Evolutionary conservation across 495 filamentous ascomycete species (phyloP).

Genomic region (Aspergillus olivimuriae): DNA sequence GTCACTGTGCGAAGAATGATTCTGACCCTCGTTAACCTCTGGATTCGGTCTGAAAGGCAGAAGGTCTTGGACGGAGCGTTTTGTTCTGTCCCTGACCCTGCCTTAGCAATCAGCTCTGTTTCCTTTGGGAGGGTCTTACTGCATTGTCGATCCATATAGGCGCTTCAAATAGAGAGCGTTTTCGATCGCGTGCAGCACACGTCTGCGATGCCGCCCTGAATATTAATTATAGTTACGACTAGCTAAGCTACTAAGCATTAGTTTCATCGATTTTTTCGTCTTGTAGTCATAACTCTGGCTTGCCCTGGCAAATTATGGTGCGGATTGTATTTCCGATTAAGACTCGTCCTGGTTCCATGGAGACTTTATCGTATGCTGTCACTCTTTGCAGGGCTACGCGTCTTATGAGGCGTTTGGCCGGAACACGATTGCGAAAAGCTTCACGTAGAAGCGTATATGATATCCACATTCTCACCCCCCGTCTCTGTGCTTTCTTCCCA

Average conservation of each 20-base stretch:
- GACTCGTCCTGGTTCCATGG: too few relatives aligned
- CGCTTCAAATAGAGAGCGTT: slow-evolving; percentile 21
- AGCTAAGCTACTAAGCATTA: slow-evolving; percentile 1
- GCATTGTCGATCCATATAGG: slow-evolving; percentile 21
- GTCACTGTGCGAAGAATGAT: slow-evolving; percentile 89
- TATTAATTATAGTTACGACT: too few relatives aligned
- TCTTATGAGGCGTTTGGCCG: too few relatives aligned
- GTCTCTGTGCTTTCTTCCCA: too few relatives aligned
- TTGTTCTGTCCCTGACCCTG: slow-evolving; percentile 31
- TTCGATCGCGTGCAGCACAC: slow-evolving; percentile 35
- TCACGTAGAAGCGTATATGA: too few relatives aligned
- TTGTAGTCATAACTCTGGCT: too few relatives aligned
- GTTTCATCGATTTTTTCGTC: neutral
- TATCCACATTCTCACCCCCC: too few relatives aligned
- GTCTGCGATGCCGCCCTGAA: slow-evolving; percentile 4
- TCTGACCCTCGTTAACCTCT: slow-evolving; percentile 34
- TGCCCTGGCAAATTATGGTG: too few relatives aligned
- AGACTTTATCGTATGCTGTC: too few relatives aligned
- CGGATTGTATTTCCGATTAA: too few relatives aligned
- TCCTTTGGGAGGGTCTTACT: slow-evolving; percentile 34
- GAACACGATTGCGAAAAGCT: too few relatives aligned
- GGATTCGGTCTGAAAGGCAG: slow-evolving; percentile 21
- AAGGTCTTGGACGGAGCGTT: slow-evolving; percentile 25
- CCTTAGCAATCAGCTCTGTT: slow-evolving; percentile 24
- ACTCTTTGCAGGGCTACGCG: too few relatives aligned